Conservation (phyloP, 495 filamentous ascomycete species). For the Tirmania nivea region DNA sequence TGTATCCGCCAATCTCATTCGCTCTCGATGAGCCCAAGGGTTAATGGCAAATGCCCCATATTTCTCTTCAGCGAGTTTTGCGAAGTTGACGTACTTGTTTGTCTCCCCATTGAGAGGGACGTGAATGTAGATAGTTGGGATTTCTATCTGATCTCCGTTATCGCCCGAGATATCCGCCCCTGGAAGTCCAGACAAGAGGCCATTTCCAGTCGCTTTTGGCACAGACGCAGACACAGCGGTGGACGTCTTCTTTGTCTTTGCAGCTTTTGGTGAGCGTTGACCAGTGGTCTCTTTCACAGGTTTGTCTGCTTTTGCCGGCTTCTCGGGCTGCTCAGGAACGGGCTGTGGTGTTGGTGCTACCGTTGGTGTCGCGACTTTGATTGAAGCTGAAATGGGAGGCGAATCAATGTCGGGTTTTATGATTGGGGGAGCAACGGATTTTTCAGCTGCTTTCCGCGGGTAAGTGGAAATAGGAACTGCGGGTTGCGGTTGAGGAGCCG, state of each 20-base stretch:
- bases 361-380: background rate
- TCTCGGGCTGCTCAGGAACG: background rate
- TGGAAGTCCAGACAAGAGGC: conserved; percentile 7
- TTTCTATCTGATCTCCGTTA: conserved; percentile 19
- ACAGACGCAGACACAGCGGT: conserved; percentile 10
- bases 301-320: background rate
- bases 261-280: background rate
- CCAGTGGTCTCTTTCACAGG: background rate
- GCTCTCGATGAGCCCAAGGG: conserved; percentile 68
- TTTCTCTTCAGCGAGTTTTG: conserved; percentile 71
- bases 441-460: background rate
- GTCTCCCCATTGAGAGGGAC: conserved; percentile 56
- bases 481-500: conserved; percentile 5
- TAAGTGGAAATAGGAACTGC: conserved; percentile 2
- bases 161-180: conserved; percentile 7
- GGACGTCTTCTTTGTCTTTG: conserved; percentile 2
- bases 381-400: background rate
- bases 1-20: conserved; percentile 39
- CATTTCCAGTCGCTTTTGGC: conserved; percentile 14
- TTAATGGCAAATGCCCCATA: conserved; percentile 91
- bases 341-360: background rate
- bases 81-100: conserved; percentile 88
- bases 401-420: background rate
- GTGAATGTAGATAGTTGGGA: conserved; percentile 66
- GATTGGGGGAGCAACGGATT: background rate